Evolutionary conservation across 2,329 filamentous ascomycete species (phyloP), one percentile per base, ranked within the genome.

Genomic region (Emmonsiellopsis sp.): DNA sequence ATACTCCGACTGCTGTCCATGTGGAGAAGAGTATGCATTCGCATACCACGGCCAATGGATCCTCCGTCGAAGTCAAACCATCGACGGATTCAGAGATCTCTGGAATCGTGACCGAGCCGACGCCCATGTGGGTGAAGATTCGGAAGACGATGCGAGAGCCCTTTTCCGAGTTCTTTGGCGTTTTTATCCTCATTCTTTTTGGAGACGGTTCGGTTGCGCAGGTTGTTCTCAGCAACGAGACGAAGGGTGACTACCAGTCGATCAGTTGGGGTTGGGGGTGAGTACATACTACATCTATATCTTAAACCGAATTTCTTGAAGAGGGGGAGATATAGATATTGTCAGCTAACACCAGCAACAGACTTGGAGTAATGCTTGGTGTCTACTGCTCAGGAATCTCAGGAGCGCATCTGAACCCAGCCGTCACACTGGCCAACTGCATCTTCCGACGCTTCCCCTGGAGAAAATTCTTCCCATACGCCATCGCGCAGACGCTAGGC

Each of bases 201-300:
- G 85, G 85, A 3, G 80, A 87, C 56, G 84, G 83, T n/a, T 81
- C 81, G 52, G 82, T 87, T 17, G 85, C 85, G 2, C 85, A 88
- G 65, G 84, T 86, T 0, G 70, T 82, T 0, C 74, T 88, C 10
- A 83, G 80, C 55, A 58, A 64, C 42, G 63, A 60, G n/a, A 56
- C 67, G 51, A 73, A 71, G 53, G 72, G 73, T 8, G 64, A 71
- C 55, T 79, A 78, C 59, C 76, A 79, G 58, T 78, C 75, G 4
- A 78, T 79, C 42, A 71, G 69, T 27, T 78, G 75, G 73, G 73
- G 76, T 27, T 76, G 73, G 68, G 75, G 73, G 66, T 74, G 57
- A 62, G 70, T 62, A 8, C 42, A 39, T 21, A 27, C 9, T 37
- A 13, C 43, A 31, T 49, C 36, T 32, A 27, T 3, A 27, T 44